Evolutionary conservation across 345 rosid genomes (phyloP), one percentile per base, ranked within the genome.

Genomic region (Boechera divaricarpa): DNA sequence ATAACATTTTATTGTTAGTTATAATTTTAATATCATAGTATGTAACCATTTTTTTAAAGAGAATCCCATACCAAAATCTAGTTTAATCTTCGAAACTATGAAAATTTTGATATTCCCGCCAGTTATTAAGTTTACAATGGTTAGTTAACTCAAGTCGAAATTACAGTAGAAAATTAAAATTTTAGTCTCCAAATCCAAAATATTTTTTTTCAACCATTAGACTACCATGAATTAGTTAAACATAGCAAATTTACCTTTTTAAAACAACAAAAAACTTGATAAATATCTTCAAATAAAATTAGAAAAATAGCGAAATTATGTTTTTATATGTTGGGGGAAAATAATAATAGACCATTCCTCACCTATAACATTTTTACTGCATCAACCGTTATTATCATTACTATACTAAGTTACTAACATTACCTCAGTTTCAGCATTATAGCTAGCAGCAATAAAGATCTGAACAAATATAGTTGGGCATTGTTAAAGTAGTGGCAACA

Each of bases 371-470:
- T 10, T 54, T 63, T 63, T 39, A 63, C 70, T 18, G 41, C 10
- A 57, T 31, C 36, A 54, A 63, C 55, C 32, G 21, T 56, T 41
- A 59, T 28, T 49, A 58, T 54, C 52, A 61, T 1, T 28, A 12
- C 41, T 38, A 8, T 38, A 38, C 41, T 36, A 36, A 2, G 35
- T 32, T 15, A 26, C 8, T 12, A 44, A 13, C 13, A 47, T 47
- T 63, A 54, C 48, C 49, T 66, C 78, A 26, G 60, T 66, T 74
- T 74, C 78, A 74, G 67, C 72, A 74, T 56, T 45, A 66, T 35
- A 21, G 32, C 38, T 33, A 38, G 41, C 13, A 64, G 66, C 42
- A 38, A 67, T 75, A 75, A 66, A 66, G 48, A 59, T 48, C 52
- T 66, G 67, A 45, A 57, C 59, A 75, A 57, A 57, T 75, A 60